Percentiles rank a stretch among this genome's conserved stretches.
phyloP scores from a whole-genome alignment of 139 green algal species.

The Chlamydomonas applanata region DNA sequence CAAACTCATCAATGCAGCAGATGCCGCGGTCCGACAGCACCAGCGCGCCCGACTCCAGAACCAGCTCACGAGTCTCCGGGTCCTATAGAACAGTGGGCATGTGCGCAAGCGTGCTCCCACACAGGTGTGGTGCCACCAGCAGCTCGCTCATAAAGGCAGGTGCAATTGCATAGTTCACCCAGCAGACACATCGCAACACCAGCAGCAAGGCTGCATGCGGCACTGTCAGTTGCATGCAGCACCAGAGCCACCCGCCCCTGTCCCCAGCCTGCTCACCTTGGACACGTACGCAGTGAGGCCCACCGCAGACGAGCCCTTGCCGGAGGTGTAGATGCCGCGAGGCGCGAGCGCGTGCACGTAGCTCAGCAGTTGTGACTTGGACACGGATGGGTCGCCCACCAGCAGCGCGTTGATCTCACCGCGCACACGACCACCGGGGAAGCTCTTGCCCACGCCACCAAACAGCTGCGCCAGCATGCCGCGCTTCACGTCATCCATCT shows the following conservation, averaged over 20 bases:
- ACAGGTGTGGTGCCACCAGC: no score
- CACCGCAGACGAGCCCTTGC: constrained; percentile 88
- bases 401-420: constrained; percentile 96
- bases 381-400: constrained; percentile 91
- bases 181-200: no score
- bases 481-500: constrained; percentile 98
- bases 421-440: constrained; percentile 52
- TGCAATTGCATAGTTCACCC: no score
- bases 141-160: no score
- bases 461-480: constrained; percentile 80
- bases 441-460: constrained; percentile 71
- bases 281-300: constrained; percentile 97
- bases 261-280: constrained; percentile 40
- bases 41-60: constrained; percentile 94
- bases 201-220: no score
- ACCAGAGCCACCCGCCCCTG: no score
- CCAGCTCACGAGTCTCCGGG: constrained; percentile 77
- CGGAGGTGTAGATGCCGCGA: constrained; percentile 93
- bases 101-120: no score
- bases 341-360: constrained; percentile 96
- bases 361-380: constrained; percentile 94
- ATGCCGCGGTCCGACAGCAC: constrained; percentile 91
- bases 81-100: constrained; percentile 10
- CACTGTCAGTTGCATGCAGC: no score
- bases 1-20: constrained; percentile 99